Conservation (phyloP, 129 eudicot genomes). For the Flaveria ramosissima region DNA sequence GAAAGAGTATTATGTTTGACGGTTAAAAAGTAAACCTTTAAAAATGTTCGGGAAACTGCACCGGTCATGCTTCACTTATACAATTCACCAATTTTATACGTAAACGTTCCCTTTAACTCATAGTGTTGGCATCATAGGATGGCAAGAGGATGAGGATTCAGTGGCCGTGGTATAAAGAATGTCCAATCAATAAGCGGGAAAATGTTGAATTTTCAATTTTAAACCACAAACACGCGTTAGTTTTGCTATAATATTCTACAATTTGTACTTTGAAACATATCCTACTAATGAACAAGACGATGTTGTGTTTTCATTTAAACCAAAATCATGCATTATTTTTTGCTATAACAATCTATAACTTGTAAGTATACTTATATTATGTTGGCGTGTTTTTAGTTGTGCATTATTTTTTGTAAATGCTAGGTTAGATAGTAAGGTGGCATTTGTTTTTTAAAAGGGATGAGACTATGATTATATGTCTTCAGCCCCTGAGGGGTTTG, state of each 20-base stretch:
- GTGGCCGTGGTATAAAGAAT: background rate
- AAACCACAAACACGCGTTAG: background rate
- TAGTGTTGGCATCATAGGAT: background rate
- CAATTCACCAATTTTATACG: background rate
- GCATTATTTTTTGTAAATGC: background rate
- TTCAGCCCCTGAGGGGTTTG: conserved; percentile 1
- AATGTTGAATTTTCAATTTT: background rate
- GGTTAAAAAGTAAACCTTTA: background rate
- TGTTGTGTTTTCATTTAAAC: conserved; percentile 7
- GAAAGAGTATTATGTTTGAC: background rate
- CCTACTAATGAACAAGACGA: background rate
- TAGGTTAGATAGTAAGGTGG: background rate
- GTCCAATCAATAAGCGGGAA: background rate
- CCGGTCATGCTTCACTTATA: background rate
- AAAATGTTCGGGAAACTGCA: background rate
- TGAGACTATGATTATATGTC: conserved; percentile 6
- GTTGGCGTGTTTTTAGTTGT: background rate
- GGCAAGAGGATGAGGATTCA: background rate
- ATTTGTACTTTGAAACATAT: background rate
- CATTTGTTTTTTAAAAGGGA: background rate
- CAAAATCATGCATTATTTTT: background rate
- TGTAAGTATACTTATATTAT: background rate
- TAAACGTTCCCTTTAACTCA: conserved; percentile 1
- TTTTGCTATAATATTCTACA: background rate
- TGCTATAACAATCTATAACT: background rate